Evolutionary conservation across 1,284 basidiomycete species (phyloP).

Genomic region (Pseudomicrostroma phylloplanum): DNA sequence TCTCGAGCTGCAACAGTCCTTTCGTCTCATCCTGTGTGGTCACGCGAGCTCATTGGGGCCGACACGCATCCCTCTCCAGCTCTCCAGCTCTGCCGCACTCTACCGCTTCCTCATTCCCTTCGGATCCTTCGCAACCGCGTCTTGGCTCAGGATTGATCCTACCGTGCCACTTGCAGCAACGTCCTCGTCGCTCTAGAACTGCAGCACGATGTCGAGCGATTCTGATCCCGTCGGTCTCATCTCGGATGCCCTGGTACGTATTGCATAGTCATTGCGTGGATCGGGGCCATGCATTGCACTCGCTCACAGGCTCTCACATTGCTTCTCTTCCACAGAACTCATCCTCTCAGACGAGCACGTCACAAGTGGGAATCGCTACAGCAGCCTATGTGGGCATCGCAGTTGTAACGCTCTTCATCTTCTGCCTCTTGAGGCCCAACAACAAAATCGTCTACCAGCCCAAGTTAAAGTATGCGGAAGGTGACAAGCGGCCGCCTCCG

Average conservation of each 20-base stretch:
- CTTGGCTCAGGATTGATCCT: too few species aligned
- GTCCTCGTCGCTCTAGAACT: too few species aligned
- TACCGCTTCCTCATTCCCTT: too few species aligned
- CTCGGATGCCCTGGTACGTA: slow-evolving; percentile 4
- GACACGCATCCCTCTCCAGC: too few species aligned
- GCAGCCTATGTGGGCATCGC: slow-evolving; percentile 29
- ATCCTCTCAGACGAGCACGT: neutral
- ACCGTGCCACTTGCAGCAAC: too few species aligned
- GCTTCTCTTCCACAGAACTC: neutral
- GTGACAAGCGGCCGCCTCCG: slow-evolving; percentile 67
- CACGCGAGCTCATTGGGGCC: too few species aligned
- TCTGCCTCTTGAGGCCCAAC: slow-evolving; percentile 41
- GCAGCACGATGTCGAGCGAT: too few species aligned
- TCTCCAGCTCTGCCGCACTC: too few species aligned
- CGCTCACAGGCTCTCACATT: neutral
- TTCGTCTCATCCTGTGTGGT: too few species aligned
- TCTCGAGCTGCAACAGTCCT: too few species aligned
- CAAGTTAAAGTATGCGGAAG: slow-evolving; percentile 77
- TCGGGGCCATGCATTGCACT: neutral
- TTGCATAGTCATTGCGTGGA: neutral
- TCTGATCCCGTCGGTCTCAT: neutral
- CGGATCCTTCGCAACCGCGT: too few species aligned
- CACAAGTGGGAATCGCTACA: slow-evolving; percentile 25
- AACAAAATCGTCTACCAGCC: slow-evolving; percentile 68
- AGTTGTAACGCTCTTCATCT: slow-evolving; percentile 34